Conservation (phyloP, 1,139 yeast species). For the Meyerozyma smithsonii region DNA sequence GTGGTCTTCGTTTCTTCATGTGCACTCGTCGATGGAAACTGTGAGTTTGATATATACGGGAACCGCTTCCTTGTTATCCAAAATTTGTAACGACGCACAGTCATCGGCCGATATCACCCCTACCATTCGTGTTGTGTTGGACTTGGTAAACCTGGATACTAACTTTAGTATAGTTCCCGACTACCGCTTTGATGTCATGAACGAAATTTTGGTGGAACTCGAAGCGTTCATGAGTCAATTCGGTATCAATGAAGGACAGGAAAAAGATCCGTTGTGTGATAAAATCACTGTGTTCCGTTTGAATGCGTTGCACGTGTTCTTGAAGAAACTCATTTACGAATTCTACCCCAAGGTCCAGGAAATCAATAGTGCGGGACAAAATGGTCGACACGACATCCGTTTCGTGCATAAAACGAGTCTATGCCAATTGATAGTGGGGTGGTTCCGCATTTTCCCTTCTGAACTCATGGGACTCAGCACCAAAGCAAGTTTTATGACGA, state of each 20-base stretch:
- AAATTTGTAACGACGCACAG: constrained; percentile 21
- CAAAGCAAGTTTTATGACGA: constrained; percentile 25
- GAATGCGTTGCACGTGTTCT: constrained; percentile 27
- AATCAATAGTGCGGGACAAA: constrained; percentile 19
- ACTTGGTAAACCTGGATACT: constrained; percentile 24
- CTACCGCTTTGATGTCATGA: constrained; percentile 27
- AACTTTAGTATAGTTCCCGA: constrained; percentile 29
- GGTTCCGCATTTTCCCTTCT: constrained; percentile 35
- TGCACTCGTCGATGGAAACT: constrained; percentile 31
- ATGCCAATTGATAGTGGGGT: constrained; percentile 29
- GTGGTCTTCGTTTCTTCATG: constrained; percentile 33
- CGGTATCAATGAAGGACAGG: constrained; percentile 3
- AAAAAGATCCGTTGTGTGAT: background rate
- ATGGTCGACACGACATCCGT: constrained; percentile 13
- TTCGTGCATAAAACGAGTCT: constrained; percentile 23
- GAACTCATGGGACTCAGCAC: constrained; percentile 28
- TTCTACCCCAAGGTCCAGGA: constrained; percentile 23
- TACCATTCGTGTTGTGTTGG: constrained; percentile 22
- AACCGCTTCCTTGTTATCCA: constrained; percentile 28
- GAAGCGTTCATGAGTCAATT: constrained; percentile 19
- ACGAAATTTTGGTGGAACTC: constrained; percentile 23
- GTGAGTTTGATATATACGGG: constrained; percentile 31
- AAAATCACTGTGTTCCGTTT: constrained; percentile 5
- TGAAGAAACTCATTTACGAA: constrained; percentile 22
- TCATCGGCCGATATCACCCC: constrained; percentile 20